phyloP scores from a whole-genome alignment of 306 rosid species.

The Fagus sylvatica region DNA sequence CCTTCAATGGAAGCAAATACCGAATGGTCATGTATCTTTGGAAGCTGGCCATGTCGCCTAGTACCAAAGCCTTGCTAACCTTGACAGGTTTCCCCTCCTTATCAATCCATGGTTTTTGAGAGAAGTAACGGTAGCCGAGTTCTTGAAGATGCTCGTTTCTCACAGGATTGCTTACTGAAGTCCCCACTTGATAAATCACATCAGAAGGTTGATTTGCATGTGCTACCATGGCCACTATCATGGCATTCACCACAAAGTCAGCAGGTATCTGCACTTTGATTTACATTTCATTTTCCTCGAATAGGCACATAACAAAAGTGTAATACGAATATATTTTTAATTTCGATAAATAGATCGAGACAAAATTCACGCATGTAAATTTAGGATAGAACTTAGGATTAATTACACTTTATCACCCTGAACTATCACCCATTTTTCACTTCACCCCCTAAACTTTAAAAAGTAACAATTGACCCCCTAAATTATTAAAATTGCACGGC shows the following conservation, averaged over 20 bases:
- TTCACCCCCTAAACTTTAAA: no score
- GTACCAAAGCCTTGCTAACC: conserved; percentile 43
- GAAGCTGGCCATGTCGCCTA: conserved; percentile 63
- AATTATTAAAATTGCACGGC: no score
- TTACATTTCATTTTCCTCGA: background rate
- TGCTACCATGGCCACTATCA: conserved; percentile 58
- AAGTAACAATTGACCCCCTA: no score
- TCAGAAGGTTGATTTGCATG: conserved; percentile 45
- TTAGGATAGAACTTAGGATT: no score
- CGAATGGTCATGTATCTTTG: conserved; percentile 67
- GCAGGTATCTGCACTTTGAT: conserved; percentile 63
- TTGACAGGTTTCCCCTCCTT: conserved; percentile 63
- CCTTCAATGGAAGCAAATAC: conserved; percentile 65
- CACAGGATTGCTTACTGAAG: conserved; percentile 55
- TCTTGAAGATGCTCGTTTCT: conserved; percentile 40
- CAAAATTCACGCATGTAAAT: no score
- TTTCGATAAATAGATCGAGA: no score
- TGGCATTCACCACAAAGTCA: conserved; percentile 84
- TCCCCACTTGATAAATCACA: conserved; percentile 74
- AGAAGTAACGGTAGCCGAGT: conserved; percentile 47
- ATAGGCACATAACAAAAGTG: no score
- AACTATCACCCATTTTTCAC: no score
- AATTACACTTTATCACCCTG: no score
- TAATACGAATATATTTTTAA: no score
- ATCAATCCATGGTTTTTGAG: conserved; percentile 63